Base-by-base conservation (phyloP, 2,329 filamentous ascomycete genomes). In the Drechslerella coelobrocha region DNA sequence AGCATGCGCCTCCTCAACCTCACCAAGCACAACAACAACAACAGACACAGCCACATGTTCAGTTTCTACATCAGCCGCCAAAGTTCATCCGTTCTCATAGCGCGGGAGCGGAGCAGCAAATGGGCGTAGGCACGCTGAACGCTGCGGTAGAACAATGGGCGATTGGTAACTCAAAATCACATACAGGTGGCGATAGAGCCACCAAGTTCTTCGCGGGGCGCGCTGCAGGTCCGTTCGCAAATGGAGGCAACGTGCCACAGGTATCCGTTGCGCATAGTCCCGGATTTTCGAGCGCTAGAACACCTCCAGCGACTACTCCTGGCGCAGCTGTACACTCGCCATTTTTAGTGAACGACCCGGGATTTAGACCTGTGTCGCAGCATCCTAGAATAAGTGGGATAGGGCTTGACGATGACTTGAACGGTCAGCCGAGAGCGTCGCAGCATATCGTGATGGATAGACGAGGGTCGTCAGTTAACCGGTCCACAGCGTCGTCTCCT, bases 341-440 rank as follows among this genome's bases (percentile, higher is more conserved):
- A 31, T 77, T 78, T 5, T 79, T 80, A 50, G 73, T 81, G 27
- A 80, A 80, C 68, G 79, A 82, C 41, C 81, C 81, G 7, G 78
- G 77, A 31, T 79, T 81, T 61, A 84, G 90, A 61, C 90, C 89
- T 1, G 81, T 85, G 72, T 92, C 90, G 2, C 87, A 91, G 82
- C 88, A 92, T 75, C 89, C 89, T 23, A 84, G 87, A 26, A 85
- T 92, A 81, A 91, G 89, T 77, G 84, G 83, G 6, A 56, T 72
- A 6, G 61, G 51, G 9, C 23, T 82, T 86, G 56, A 83, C 83
- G 9, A 81, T 82, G 1, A 83, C 82, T 0, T 81, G 82, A 82
- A 19, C 77, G 77, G 9, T 75, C 84, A 27, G 76, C 53, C 75
- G 76, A 74, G 65, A 51, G 34, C 17, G 73, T 76, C 48, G 75